Percentiles rank a stretch among this genome's conserved stretches.
Evolutionary conservation across 1,284 basidiomycete genomes (phyloP).

Genomic region (Naganishia cerealis): DNA sequence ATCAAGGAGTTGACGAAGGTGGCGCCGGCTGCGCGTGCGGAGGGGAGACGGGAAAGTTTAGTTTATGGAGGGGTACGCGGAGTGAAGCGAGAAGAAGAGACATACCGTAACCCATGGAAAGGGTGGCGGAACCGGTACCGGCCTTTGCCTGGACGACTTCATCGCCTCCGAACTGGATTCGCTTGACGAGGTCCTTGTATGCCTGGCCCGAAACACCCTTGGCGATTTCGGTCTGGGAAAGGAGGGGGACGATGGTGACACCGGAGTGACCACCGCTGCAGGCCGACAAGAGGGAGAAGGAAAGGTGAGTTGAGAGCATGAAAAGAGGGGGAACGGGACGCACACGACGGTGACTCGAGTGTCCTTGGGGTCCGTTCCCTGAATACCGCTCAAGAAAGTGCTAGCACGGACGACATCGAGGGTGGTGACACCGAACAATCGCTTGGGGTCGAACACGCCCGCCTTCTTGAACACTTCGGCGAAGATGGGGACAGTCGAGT

Average conservation of each 20-base stretch:
- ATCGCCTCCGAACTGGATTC: conserved; percentile 90
- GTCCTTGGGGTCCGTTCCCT: conserved; percentile 64
- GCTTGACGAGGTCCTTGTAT: conserved; percentile 69
- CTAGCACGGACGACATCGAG: conserved; percentile 95
- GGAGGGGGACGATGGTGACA: conserved; percentile 89
- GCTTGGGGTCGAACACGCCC: conserved; percentile 85
- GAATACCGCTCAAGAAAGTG: conserved; percentile 82
- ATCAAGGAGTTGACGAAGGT: conserved; percentile 78
- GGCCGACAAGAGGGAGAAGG: background rate
- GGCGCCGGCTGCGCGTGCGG: conserved; percentile 63
- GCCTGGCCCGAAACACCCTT: conserved; percentile 59
- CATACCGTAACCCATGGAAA: conserved; percentile 81
- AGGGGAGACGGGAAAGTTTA: background rate
- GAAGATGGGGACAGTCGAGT: conserved; percentile 92
- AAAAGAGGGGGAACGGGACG: conserved; percentile 7
- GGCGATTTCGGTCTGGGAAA: conserved; percentile 74
- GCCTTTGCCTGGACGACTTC: conserved; percentile 61
- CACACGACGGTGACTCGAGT: conserved; percentile 74
- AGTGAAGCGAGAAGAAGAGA: conserved; percentile 33
- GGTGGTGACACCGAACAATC: conserved; percentile 81
- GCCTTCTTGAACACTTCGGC: conserved; percentile 89
- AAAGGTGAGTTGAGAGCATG: background rate
- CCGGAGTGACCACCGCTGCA: conserved; percentile 85
- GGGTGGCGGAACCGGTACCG: conserved; percentile 82
- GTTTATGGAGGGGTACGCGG: background rate